phyloP scores from a whole-genome alignment of 108 stramenopile genomes.

The Nitzschia putrida region DNA sequence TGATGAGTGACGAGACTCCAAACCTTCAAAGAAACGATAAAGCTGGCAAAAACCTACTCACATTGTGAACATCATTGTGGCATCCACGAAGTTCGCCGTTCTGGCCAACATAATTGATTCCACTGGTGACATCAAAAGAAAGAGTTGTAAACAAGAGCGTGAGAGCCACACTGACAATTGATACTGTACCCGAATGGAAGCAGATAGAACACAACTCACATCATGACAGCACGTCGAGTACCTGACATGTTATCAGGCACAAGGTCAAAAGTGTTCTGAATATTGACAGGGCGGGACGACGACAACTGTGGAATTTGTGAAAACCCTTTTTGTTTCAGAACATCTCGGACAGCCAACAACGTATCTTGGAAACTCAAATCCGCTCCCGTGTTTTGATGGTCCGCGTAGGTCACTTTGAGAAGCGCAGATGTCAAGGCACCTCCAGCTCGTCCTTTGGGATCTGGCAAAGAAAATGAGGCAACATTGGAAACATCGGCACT shows the following conservation, averaged over 20 bases:
- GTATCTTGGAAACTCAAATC: slow-evolving; percentile 76
- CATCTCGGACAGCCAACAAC: slow-evolving; percentile 60
- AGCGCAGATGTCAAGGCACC: slow-evolving; percentile 90
- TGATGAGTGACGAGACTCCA: too few relatives aligned
- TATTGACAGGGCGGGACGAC: slow-evolving; percentile 57
- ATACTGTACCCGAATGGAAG: not conserved
- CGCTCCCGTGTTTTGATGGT: slow-evolving; percentile 46
- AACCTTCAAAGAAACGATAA: too few relatives aligned
- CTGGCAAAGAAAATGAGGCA: slow-evolving; percentile 76
- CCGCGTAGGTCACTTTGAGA: slow-evolving; percentile 65
- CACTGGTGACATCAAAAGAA: slow-evolving; percentile 54
- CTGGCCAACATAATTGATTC: slow-evolving; percentile 91
- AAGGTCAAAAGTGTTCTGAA: slow-evolving; percentile 41
- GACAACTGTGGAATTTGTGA: slow-evolving; percentile 75
- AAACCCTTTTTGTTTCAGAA: slow-evolving; percentile 36
- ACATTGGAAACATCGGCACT: slow-evolving; percentile 86
- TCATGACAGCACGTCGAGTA: slow-evolving; percentile 66
- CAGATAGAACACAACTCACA: slow-evolving; percentile 38
- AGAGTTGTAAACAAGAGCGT: not conserved
- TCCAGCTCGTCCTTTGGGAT: slow-evolving; percentile 73
- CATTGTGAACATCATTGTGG: slow-evolving; percentile 90
- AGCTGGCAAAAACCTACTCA: not conserved
- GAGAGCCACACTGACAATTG: not conserved
- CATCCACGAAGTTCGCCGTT: slow-evolving; percentile 84
- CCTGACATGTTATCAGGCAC: slow-evolving; percentile 33